These are phyloP conservation scores for Yarrowia bubula DNA, from an alignment of 805 yeast species.

Conservation along the genomic window DNA sequence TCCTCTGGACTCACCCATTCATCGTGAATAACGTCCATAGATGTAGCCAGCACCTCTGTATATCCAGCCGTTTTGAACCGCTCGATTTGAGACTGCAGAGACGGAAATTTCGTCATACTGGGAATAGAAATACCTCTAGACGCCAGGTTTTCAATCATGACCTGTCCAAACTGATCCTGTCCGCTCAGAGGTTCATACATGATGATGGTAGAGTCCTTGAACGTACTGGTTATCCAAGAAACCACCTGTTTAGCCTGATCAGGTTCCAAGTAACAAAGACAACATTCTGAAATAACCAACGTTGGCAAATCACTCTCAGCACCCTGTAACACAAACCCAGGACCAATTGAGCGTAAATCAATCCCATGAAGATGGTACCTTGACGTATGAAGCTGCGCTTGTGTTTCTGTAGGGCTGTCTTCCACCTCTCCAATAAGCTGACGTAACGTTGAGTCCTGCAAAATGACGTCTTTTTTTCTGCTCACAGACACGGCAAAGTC, in stretches of 20 bases:
- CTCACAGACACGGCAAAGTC: slow-evolving; percentile 59
- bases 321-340: slow-evolving; percentile 29
- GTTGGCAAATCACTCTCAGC: slow-evolving; percentile 51
- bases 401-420: neutral
- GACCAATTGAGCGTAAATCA: slow-evolving; percentile 49
- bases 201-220: slow-evolving; percentile 40
- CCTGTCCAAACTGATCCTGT: slow-evolving; percentile 60
- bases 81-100: slow-evolving; percentile 43
- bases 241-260: slow-evolving; percentile 49
- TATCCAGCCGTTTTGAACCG: slow-evolving; percentile 42
- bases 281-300: slow-evolving; percentile 68
- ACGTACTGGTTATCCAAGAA: slow-evolving; percentile 42
- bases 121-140: slow-evolving; percentile 62
- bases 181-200: slow-evolving; percentile 72
- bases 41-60: slow-evolving; percentile 39
- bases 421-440: slow-evolving; percentile 34
- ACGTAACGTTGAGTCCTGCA: slow-evolving; percentile 38
- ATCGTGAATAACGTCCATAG: slow-evolving; percentile 45
- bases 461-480: slow-evolving; percentile 52
- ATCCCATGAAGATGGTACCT: slow-evolving; percentile 54
- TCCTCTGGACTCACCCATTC: slow-evolving; percentile 49
- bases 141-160: slow-evolving; percentile 63
- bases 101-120: slow-evolving; percentile 53
- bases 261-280: slow-evolving; percentile 65
- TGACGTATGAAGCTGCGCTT: slow-evolving; percentile 31